Evolutionary conservation across 306 rosid genomes (phyloP).

Genomic region (Cicer chorassanicum): DNA sequence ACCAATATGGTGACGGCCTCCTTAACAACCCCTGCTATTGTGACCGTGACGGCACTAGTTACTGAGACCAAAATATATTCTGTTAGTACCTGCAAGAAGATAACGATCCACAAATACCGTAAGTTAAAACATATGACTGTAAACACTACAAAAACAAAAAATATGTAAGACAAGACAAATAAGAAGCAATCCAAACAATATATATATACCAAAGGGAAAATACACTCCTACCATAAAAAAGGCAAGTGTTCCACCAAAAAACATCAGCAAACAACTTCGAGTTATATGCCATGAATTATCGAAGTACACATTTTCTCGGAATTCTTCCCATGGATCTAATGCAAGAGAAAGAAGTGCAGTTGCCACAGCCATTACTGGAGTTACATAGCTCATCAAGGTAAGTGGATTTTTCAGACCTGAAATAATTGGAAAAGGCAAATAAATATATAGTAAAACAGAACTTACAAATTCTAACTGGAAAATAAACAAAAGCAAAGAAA

Average conservation of each 20-base stretch:
- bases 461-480: constrained; percentile 23
- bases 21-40: constrained; percentile 98
- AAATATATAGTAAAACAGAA: constrained; percentile 18
- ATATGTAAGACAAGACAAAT: constrained; percentile 8
- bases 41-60: constrained; percentile 96
- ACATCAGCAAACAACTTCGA: constrained; percentile 85
- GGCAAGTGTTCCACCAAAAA: constrained; percentile 90
- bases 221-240: constrained; percentile 76
- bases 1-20: constrained; percentile 98
- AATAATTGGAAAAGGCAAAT: constrained; percentile 42
- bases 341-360: constrained; percentile 78
- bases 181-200: background rate
- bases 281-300: constrained; percentile 71
- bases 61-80: constrained; percentile 89
- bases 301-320: constrained; percentile 69
- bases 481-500: background rate
- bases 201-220: constrained; percentile 16
- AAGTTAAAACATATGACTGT: constrained; percentile 27
- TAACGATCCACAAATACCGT: constrained; percentile 25
- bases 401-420: constrained; percentile 94
- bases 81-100: constrained; percentile 77
- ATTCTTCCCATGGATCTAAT: constrained; percentile 90
- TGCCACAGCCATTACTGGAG: constrained; percentile 88
- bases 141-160: constrained; percentile 22
- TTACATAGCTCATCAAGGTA: constrained; percentile 88